Evolutionary conservation across 2,329 filamentous ascomycete species (phyloP).

Genomic region (Hirsutella thompsonii): DNA sequence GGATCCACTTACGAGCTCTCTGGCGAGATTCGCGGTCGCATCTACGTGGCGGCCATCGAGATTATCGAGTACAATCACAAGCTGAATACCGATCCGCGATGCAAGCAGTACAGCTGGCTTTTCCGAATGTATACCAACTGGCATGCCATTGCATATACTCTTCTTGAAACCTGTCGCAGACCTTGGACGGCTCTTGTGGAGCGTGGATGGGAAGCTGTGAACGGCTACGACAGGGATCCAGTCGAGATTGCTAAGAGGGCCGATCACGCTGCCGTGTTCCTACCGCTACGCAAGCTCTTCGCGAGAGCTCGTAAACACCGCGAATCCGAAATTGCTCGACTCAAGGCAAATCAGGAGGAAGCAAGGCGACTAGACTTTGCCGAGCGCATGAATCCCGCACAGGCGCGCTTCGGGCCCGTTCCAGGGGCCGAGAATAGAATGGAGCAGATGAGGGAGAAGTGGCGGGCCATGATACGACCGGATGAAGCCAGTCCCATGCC

Average conservation of each 20-base stretch:
- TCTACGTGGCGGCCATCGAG: slow-evolving; percentile 62
- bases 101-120: slow-evolving; percentile 34
- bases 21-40: slow-evolving; percentile 50
- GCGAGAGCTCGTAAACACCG: slow-evolving; percentile 38
- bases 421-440: slow-evolving; percentile 32
- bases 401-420: slow-evolving; percentile 33
- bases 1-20: slow-evolving; percentile 43
- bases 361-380: slow-evolving; percentile 34
- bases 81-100: slow-evolving; percentile 44
- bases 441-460: slow-evolving; percentile 33
- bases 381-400: slow-evolving; percentile 29
- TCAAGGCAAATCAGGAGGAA: slow-evolving; percentile 34
- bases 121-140: slow-evolving; percentile 38
- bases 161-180: slow-evolving; percentile 31
- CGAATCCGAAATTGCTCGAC: slow-evolving; percentile 33
- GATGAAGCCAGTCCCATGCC: slow-evolving; percentile 12
- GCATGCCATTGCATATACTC: slow-evolving; percentile 35
- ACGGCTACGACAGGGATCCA: slow-evolving; percentile 23
- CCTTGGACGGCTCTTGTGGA: slow-evolving; percentile 37
- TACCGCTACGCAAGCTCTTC: slow-evolving; percentile 42
- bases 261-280: slow-evolving; percentile 34
- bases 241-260: slow-evolving; percentile 30
- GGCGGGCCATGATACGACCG: slow-evolving; percentile 34
- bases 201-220: slow-evolving; percentile 35
- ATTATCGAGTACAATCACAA: slow-evolving; percentile 58